These are phyloP conservation scores for Nepenthes mirabilis DNA, from an alignment of 148 eudicot genomes.

Conservation along the genomic window DNA sequence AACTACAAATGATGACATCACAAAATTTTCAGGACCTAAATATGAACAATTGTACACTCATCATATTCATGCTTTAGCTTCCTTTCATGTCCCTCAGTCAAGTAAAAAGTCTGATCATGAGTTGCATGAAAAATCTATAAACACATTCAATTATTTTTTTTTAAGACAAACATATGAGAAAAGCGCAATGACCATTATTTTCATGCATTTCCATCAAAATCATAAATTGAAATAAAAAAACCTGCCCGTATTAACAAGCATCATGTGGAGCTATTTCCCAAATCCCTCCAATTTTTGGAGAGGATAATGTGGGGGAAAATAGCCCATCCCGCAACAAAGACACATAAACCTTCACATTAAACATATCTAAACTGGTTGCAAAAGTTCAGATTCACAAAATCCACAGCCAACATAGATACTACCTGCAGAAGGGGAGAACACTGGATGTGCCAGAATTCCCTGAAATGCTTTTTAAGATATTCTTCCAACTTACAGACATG, in stretches of 20 bases:
- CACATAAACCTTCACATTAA: neutral
- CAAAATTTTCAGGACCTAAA: neutral
- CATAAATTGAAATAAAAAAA: neutral
- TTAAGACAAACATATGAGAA: too few species aligned
- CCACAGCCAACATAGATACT: neutral
- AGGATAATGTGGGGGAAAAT: too few species aligned
- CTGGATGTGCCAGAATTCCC: conserved; percentile 52
- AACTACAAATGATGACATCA: neutral
- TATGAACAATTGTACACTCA: conserved; percentile 7
- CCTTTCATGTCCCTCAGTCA: conserved; percentile 30
- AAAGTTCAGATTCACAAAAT: neutral
- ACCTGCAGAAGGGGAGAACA: conserved; percentile 16
- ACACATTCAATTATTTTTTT: neutral
- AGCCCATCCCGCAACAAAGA: neutral
- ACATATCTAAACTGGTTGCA: neutral
- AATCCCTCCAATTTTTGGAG: too few species aligned
- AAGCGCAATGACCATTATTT: too few species aligned
- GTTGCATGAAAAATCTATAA: conserved; percentile 42
- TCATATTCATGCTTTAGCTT: conserved; percentile 45
- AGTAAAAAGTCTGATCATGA: conserved; percentile 44
- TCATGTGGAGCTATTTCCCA: too few species aligned
- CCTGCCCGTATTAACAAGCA: too few species aligned
- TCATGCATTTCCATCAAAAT: too few species aligned
- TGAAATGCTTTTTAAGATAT: conserved; percentile 40
- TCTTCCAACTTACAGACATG: conserved; percentile 59